Evolutionary conservation across 176 grass and related monocot species (phyloP), one percentile per base, ranked within the genome.

Genomic region (Paspalum vaginatum): DNA sequence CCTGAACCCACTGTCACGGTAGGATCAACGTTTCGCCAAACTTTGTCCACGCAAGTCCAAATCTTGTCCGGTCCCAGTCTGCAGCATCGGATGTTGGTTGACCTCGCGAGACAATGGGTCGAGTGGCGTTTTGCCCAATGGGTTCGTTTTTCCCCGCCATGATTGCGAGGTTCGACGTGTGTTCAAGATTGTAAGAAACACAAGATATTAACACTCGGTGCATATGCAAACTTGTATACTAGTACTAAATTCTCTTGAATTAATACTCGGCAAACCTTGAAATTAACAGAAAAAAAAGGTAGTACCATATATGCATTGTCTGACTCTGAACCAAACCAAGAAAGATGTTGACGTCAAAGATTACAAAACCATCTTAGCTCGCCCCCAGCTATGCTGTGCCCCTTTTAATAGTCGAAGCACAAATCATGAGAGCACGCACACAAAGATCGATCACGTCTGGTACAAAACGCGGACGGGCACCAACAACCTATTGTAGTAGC

Each of bases 341-440:
- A 32, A 32, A 32, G 32, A 32, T 32, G 32, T 32, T 32, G 32
- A 32, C 3, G 32, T 32, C 32, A 32, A 57, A 80, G 27, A 42
- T 42, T 48, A 53, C 22, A 21, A 27, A 50, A 75, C 18, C 55
- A 85, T 3, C 21, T 44, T 80, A 81, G 25, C 27, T 86, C 52
- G 39, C 46, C 18, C 50, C 70, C 81, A 88, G 75, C 86, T 79
- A 59, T 47, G 37, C 8, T 26, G 0, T 32, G 20, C 15, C 24
- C 16, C 13, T 80, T 81, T 46, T 20, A 53, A 79, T n/a, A 51
- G 20, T 6, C 8, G 6, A 9, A 68, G 40, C 37, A 17, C 48
- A 67, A 55, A 79, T 70, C 63, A 68, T 84, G 82, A 49, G 63
- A 60, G 82, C 75, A 85, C 74, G 83, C 65, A 21, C 75, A 45